Evolutionary conservation across 2,329 filamentous ascomycete genomes (phyloP), one percentile per base, ranked within the genome.

Genomic region (Boeremia lycopersici): DNA sequence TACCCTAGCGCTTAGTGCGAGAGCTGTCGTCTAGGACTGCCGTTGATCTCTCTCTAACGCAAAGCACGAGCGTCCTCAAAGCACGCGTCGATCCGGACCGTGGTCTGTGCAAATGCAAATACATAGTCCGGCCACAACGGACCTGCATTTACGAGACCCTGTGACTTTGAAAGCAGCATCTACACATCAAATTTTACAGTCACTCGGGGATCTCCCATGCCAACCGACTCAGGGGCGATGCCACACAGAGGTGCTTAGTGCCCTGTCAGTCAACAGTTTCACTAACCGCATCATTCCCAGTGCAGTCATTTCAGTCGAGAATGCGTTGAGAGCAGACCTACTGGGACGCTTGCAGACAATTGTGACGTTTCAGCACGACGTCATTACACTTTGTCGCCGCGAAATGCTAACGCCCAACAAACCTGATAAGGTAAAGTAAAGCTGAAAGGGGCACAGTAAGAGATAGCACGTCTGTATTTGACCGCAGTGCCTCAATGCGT

Each of bases 1-100:
- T 49, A 49, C 46, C 39, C 57, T 60, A 62, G 42, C 39, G 30
- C n/a, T 48, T 65, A 65, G 64, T 53, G 61, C 29, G 35, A 55
- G 17, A 4, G 33, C 41, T 62, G 52, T 59, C 47, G 52, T 59
- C 56, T 57, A 59, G 46, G 35, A 61, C 48, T 60, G 54, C 57
- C 57, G 55, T 56, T 43, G 53, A 60, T 57, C 47, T 25, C 54
- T 49, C 47, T 49, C 47, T 45, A 35, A 53, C 28, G 53, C 52
- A n/a, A 33, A 50, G 51, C 62, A 59, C 49, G 44, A 43, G 48
- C 40, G 45, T 44, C 38, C 47, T 41, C 26, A 53, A 53, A 42
- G 48, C 39, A 53, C 33, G 23, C 42, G 48, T 55, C 54, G 43
- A 60, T 53, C 39, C 41, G 46, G 42, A 44, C 44, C 47, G 41